Conservation (phyloP, 2,329 filamentous ascomycete species). For the Colletotrichum phormii region DNA sequence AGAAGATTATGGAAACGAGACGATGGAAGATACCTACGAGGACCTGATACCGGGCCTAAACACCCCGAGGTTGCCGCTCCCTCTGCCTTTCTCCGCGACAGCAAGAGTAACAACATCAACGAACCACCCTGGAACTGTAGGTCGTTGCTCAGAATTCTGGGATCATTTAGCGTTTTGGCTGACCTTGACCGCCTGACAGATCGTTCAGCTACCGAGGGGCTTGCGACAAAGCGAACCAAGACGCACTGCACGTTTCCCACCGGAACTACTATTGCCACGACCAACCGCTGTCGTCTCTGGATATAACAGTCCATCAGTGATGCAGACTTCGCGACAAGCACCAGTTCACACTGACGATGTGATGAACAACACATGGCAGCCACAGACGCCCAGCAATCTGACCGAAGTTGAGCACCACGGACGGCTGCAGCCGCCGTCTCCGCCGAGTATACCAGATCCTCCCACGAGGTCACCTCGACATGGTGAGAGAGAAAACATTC, state of each 20-base stretch:
- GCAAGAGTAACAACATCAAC: neutral
- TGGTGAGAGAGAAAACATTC: constrained; percentile 46
- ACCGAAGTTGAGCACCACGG: constrained; percentile 61
- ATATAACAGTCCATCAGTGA: neutral
- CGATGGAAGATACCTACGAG: neutral
- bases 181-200: neutral
- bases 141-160: neutral
- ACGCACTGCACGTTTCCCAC: neutral
- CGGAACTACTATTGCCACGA: neutral
- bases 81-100: constrained; percentile 39
- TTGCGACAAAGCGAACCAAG: neutral
- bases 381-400: constrained; percentile 63
- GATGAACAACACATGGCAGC: constrained; percentile 56
- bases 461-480: constrained; percentile 11
- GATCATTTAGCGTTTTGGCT: neutral
- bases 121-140: neutral
- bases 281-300: neutral
- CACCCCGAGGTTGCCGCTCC: constrained; percentile 42
- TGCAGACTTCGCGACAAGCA: neutral
- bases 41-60: neutral
- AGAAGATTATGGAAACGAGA: neutral
- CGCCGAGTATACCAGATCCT: neutral
- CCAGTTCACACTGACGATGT: constrained; percentile 59
- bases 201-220: neutral
- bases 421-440: constrained; percentile 45